phyloP scores from a whole-genome alignment of 2,329 filamentous ascomycete genomes.

The Colletotrichum coccodes region DNA sequence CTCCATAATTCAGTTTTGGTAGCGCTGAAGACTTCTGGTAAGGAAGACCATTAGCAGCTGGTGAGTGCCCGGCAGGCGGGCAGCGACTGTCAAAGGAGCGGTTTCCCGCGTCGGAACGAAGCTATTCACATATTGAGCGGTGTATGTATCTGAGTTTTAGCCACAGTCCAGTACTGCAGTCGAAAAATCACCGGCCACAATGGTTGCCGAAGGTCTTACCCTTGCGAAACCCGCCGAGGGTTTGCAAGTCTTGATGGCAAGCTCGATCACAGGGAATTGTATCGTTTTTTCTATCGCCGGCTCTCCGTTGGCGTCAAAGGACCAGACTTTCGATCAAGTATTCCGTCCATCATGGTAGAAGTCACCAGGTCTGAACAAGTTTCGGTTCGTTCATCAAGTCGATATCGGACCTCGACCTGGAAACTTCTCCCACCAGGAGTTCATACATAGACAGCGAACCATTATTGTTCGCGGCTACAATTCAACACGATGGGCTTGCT shows the following conservation, averaged over 20 bases:
- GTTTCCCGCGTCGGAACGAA: background rate
- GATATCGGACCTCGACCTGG: background rate
- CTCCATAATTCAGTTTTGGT: background rate
- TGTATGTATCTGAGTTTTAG: background rate
- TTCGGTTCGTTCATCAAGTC: background rate
- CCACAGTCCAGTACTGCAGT: too few species aligned
- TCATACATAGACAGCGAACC: background rate
- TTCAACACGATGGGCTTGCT: background rate
- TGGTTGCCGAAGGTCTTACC: background rate
- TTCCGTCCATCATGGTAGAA: background rate
- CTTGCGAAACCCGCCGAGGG: background rate
- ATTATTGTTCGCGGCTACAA: too few species aligned
- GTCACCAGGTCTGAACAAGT: too few species aligned
- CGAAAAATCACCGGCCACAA: background rate
- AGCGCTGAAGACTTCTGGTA: background rate
- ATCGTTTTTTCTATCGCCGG: background rate
- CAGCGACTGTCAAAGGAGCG: background rate
- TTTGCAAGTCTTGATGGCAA: background rate
- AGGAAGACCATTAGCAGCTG: background rate
- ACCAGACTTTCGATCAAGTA: background rate
- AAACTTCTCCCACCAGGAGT: too few species aligned
- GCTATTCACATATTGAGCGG: background rate
- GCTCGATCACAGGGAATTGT: too few species aligned
- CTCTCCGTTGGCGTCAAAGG: background rate
- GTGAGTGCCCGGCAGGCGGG: background rate